Evolutionary conservation across 2,329 filamentous ascomycete genomes (phyloP).

Genomic region (Pseudonectria foliicola): DNA sequence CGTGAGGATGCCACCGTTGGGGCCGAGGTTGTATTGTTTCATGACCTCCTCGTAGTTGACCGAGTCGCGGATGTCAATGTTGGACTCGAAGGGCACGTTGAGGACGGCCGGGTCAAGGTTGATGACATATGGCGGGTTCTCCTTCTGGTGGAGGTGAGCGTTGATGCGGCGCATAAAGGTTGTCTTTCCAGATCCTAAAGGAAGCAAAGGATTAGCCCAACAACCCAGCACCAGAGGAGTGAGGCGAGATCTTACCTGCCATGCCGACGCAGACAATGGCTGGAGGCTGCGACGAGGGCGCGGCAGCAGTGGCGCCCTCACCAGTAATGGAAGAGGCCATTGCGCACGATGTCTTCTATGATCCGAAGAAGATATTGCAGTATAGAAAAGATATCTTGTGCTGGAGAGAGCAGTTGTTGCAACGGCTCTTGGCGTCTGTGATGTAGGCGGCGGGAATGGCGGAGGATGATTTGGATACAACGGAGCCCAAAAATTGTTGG

Average conservation of each 20-base stretch:
- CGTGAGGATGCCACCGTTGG: conserved; percentile 94
- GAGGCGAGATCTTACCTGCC: conserved; percentile 56
- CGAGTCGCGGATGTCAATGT: conserved; percentile 97
- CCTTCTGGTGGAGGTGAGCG: conserved; percentile 76
- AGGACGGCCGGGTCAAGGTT: conserved; percentile 95
- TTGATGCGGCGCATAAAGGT: conserved; percentile 99
- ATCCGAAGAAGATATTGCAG: too few species aligned
- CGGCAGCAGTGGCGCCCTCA: conserved; percentile 18
- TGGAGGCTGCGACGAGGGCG: conserved; percentile 47
- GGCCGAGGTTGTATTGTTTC: conserved; percentile 97
- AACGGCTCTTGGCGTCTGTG: too few species aligned
- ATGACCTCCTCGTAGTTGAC: conserved; percentile 99
- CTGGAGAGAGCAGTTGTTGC: too few species aligned
- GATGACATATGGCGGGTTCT: conserved; percentile 83
- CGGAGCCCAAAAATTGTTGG: too few species aligned
- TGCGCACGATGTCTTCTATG: neutral
- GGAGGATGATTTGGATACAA: too few species aligned
- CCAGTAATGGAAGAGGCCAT: conserved; percentile 30
- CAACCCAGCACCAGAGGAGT: conserved; percentile 1
- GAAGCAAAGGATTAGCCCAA: neutral
- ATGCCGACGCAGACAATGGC: conserved; percentile 94
- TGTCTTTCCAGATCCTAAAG: conserved; percentile 85
- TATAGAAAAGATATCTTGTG: too few species aligned
- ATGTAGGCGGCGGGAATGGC: too few species aligned
- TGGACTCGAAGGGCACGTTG: conserved; percentile 88